Conservation (phyloP, 202 grass and related monocot genomes). For the Setaria viridis region DNA sequence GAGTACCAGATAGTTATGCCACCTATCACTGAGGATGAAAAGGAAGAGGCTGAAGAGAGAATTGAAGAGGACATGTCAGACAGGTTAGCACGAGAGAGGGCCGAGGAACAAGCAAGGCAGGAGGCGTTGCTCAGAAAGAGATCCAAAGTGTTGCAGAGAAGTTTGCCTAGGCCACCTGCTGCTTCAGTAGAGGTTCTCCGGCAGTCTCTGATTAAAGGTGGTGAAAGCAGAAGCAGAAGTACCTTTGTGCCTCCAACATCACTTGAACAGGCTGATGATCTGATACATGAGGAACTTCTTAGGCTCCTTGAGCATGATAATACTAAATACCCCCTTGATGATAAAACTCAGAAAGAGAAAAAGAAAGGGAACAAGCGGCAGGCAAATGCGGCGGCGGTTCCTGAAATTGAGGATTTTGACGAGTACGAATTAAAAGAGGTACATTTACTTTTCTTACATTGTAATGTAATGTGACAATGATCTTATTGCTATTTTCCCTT, state of each 20-base stretch:
- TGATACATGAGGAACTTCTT: slow-evolving; percentile 78
- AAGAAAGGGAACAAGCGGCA: slow-evolving; percentile 66
- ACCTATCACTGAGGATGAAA: slow-evolving; percentile 69
- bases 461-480: neutral
- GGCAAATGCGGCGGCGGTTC: slow-evolving; percentile 47
- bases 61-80: slow-evolving; percentile 91
- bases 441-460: slow-evolving; percentile 7
- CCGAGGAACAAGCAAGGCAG: slow-evolving; percentile 70
- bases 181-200: slow-evolving; percentile 69
- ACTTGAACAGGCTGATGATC: slow-evolving; percentile 84
- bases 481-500: neutral
- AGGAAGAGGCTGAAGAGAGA: slow-evolving; percentile 65
- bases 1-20: slow-evolving; percentile 93
- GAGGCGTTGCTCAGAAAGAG: slow-evolving; percentile 86
- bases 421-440: slow-evolving; percentile 76
- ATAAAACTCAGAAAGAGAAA: slow-evolving; percentile 75
- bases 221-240: slow-evolving; percentile 70
- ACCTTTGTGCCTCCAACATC: slow-evolving; percentile 83
- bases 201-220: slow-evolving; percentile 62
- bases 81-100: slow-evolving; percentile 67
- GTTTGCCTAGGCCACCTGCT: slow-evolving; percentile 76
- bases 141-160: slow-evolving; percentile 89
- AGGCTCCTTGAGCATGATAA: slow-evolving; percentile 84
- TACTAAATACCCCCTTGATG: slow-evolving; percentile 88
- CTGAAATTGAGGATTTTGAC: slow-evolving; percentile 87